phyloP scores from a whole-genome alignment of 1,284 basidiomycete genomes.

The Microbotryum scabiosae region DNA sequence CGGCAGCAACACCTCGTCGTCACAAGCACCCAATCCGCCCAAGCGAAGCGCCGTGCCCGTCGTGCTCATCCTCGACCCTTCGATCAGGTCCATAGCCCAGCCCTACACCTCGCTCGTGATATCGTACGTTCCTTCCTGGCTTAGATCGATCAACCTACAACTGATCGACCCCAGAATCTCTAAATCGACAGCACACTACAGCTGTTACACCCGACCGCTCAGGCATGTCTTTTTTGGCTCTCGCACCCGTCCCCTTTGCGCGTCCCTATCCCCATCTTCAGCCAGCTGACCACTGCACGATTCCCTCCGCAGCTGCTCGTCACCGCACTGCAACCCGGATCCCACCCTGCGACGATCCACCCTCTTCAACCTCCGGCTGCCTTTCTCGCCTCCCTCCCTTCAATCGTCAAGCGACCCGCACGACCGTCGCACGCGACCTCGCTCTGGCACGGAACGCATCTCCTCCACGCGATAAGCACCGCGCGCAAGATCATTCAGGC shows the following conservation, averaged over 20 bases:
- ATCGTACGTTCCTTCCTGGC: slow-evolving; percentile 1
- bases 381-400: slow-evolving; percentile 23
- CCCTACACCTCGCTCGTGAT: slow-evolving; percentile 16
- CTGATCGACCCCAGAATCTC: background rate
- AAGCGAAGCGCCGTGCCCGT: slow-evolving; percentile 20
- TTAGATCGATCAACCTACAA: no score
- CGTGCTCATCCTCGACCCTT: slow-evolving; percentile 20
- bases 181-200: slow-evolving; percentile 8
- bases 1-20: background rate
- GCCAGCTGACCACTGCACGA: background rate
- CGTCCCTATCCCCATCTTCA: background rate
- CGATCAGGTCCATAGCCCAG: slow-evolving; percentile 1
- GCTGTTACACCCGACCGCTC: slow-evolving; percentile 12
- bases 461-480: slow-evolving; percentile 24
- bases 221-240: background rate
- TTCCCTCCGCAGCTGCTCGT: slow-evolving; percentile 17
- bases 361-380: slow-evolving; percentile 25
- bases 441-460: slow-evolving; percentile 19
- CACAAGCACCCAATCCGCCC: background rate
- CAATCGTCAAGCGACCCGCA: slow-evolving; percentile 16
- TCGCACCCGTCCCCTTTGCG: background rate
- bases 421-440: slow-evolving; percentile 11
- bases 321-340: slow-evolving; percentile 16
- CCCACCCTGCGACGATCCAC: slow-evolving; percentile 18
- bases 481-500: slow-evolving; percentile 21